Percentiles rank a stretch among this genome's conserved stretches.
These are phyloP conservation scores for Penicillium roqueforti DNA, from an alignment of 495 filamentous ascomycete species.

Conservation along the genomic window DNA sequence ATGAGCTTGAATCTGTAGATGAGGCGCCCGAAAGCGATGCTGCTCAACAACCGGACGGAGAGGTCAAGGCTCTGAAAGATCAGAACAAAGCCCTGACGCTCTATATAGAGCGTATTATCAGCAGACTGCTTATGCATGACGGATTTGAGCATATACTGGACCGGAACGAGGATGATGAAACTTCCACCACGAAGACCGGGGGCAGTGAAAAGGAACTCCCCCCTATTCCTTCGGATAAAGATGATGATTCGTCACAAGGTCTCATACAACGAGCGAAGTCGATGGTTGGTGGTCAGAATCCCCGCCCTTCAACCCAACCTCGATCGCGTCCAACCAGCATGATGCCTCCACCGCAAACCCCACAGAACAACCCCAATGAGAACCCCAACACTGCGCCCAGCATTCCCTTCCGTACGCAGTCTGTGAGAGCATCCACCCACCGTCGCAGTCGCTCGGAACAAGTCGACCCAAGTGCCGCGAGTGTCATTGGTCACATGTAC, in stretches of 20 bases:
- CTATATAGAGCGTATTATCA: conserved; percentile 98
- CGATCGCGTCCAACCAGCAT: conserved; percentile 60
- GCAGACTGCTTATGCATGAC: conserved; percentile 85
- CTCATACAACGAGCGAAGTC: conserved; percentile 80
- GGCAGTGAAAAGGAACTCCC: conserved; percentile 78
- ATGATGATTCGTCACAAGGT: conserved; percentile 46
- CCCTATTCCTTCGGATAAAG: conserved; percentile 64
- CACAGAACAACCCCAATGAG: conserved; percentile 46
- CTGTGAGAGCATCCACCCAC: conserved; percentile 54
- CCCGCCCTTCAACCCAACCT: conserved; percentile 35
- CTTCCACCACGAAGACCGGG: conserved; percentile 16
- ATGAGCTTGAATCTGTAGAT: conserved; percentile 71
- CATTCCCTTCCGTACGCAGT: conserved; percentile 71
- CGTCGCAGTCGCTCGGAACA: conserved; percentile 70
- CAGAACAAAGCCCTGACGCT: conserved; percentile 95
- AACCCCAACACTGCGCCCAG: conserved; percentile 80
- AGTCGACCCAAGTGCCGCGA: conserved; percentile 55
- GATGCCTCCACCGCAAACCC: conserved; percentile 48
- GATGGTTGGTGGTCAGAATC: conserved; percentile 48
- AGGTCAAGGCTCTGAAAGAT: conserved; percentile 78
- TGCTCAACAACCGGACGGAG: conserved; percentile 65
- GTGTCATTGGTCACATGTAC: conserved; percentile 81
- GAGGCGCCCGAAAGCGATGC: conserved; percentile 55
- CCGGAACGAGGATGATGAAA: conserved; percentile 56
- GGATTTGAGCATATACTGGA: conserved; percentile 86